Base-by-base conservation (phyloP, 202 grass and related monocot genomes). In the Elaeis oleifera region DNA sequence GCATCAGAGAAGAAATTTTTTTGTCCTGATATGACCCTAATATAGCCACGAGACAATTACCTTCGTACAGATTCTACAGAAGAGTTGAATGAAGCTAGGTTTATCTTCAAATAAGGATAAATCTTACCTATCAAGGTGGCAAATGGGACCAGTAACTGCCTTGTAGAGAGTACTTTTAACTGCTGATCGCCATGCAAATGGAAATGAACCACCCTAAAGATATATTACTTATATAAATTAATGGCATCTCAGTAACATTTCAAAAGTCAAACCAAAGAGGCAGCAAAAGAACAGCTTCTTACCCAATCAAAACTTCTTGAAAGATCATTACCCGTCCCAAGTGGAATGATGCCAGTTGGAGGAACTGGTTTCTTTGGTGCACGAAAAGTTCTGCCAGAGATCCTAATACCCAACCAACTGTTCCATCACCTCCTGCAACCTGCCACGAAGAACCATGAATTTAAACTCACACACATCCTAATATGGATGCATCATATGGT, bases 351-450 rank as follows among this genome's bases (percentile, higher is more conserved):
- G 51, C 88, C 92, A 70, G 88, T 81, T 23, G 92, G 92, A 63
- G 92, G 92, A 85, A 89, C 70, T 49, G 87, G 87, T 66, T 79
- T 53, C 92, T 97, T 81, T 81, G 89, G 53, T 18, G 66, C 64
- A 79, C 81, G 76, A 85, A 83, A 76, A 97, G 84, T 74, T 97
- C 84, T 53, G 77, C 74, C 20, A 97, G 84, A 54, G 81, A 85
- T 81, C 92, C 92, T 61, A 97, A 78, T 65, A 97, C 74, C 92
- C 92, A 97, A 56, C 92, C 84, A 60, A 97, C 92, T 71, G 92
- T 97, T 22, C 92, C 92, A 72, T 97, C 92, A 65, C 92, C 92
- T 56, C 92, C 92, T 79, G 87, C 92, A 71, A 97, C 92, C 92
- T 97, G 79, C 44, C 68, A 84, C 58, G 23, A 64, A 66, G 70